Evolutionary conservation across 352 stramenopile genomes (phyloP).

Genomic region (Globisporangium apiculatum): DNA sequence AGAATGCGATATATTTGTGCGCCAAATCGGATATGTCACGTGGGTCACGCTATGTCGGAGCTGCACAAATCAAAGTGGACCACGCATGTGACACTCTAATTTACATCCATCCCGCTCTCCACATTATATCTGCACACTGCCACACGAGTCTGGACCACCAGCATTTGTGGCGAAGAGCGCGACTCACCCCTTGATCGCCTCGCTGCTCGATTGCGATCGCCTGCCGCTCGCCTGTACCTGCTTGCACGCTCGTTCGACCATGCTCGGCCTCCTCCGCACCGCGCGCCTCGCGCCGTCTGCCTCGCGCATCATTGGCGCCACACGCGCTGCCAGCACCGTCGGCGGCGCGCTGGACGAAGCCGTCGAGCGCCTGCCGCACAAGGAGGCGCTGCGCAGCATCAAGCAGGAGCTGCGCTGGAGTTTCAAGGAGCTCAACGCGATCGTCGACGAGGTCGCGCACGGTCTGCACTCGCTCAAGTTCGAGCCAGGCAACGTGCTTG

Average conservation of each 20-base stretch:
- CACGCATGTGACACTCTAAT: background rate
- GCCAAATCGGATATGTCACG: too few species aligned
- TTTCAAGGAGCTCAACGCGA: conserved; percentile 74
- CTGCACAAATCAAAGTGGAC: background rate
- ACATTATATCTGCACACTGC: background rate
- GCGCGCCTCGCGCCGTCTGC: conserved; percentile 37
- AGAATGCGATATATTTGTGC: background rate
- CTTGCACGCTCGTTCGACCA: conserved; percentile 12
- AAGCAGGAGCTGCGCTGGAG: conserved; percentile 83
- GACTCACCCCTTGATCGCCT: conserved; percentile 16
- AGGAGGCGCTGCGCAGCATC: conserved; percentile 78
- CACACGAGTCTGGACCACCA: background rate
- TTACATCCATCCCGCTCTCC: too few species aligned
- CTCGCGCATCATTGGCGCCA: conserved; percentile 18
- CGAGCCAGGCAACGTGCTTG: conserved; percentile 62
- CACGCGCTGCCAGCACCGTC: conserved; percentile 53
- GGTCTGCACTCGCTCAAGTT: conserved; percentile 74
- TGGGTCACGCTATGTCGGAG: background rate
- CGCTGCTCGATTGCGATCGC: background rate
- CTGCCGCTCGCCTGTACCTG: too few species aligned
- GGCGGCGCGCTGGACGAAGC: conserved; percentile 67
- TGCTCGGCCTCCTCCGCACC: conserved; percentile 63
- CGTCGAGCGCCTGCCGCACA: conserved; percentile 73
- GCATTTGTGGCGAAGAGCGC: conserved; percentile 36
- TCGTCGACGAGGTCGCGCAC: conserved; percentile 72